Percentiles rank a stretch among this genome's conserved stretches.
Evolutionary conservation across 768 basidiomycete genomes (phyloP).

Genomic region (Mycena filopes): DNA sequence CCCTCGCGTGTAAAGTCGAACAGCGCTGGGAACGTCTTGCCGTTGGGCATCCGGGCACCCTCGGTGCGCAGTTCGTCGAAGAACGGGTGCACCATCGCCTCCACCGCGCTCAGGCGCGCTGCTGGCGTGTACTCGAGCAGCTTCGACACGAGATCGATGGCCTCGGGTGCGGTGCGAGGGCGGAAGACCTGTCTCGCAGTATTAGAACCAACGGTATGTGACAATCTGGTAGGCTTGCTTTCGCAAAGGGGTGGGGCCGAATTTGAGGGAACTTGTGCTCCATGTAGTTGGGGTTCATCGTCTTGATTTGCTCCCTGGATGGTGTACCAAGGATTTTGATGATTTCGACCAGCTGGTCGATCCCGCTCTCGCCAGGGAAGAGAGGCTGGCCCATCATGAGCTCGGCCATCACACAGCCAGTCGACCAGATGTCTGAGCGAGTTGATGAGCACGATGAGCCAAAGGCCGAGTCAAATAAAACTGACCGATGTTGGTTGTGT

Average conservation of each 20-base stretch:
- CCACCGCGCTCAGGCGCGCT: constrained; percentile 87
- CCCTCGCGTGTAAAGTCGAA: constrained; percentile 98
- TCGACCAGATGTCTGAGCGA: constrained; percentile 94
- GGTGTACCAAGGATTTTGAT: constrained; percentile 99
- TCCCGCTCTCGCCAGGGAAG: constrained; percentile 98
- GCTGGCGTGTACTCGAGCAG: constrained; percentile 98
- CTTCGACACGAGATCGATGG: constrained; percentile 95
- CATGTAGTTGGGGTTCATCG: constrained; percentile 99
- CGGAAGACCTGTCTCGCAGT: constrained; percentile 83
- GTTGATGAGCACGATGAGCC: constrained; percentile 16
- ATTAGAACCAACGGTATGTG: constrained; percentile 25
- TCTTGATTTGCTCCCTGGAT: constrained; percentile 99
- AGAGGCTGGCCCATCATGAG: constrained; percentile 98
- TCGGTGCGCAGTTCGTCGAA: constrained; percentile 95
- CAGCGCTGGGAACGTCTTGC: constrained; percentile 92
- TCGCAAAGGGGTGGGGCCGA: constrained; percentile 98
- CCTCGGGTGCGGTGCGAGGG: constrained; percentile 94
- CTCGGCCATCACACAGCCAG: constrained; percentile 99
- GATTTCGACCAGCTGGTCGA: constrained; percentile 99
- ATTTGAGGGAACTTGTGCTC: constrained; percentile 99
- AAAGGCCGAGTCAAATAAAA: constrained; percentile 30
- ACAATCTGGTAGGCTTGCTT: constrained; percentile 60
- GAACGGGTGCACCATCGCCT: constrained; percentile 95
- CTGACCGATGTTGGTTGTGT: constrained; percentile 98
- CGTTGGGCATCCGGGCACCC: constrained; percentile 95